Conservation (phyloP, 2,329 filamentous ascomycete genomes). For the Pseudogymnoascus destructans region DNA sequence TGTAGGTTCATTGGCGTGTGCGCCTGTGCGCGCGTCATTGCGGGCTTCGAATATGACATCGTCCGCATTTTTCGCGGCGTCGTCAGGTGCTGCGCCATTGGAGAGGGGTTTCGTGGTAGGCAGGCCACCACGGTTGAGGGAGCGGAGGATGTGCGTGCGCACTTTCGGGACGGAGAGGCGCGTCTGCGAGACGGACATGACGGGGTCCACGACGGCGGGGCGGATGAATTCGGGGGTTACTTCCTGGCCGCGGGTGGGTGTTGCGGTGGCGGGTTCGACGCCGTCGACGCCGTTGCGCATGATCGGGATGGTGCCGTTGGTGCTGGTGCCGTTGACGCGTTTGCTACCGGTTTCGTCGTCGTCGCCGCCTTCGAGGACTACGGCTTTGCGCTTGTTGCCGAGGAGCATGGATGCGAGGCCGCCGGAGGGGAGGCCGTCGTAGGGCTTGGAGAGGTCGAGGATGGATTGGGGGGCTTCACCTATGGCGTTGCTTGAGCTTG, state of each 20-base stretch:
- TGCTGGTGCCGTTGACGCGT: conserved; percentile 42
- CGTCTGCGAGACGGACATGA: conserved; percentile 68
- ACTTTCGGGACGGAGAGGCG: conserved; percentile 81
- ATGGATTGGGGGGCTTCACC: conserved; percentile 68
- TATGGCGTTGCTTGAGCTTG: conserved; percentile 51
- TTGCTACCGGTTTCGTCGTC: conserved; percentile 47
- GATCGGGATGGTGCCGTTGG: conserved; percentile 59
- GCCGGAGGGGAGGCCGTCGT: conserved; percentile 82
- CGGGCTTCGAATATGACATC: conserved; percentile 77
- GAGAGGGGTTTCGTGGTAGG: background rate
- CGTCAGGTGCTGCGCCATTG: conserved; percentile 32
- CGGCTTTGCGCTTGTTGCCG: conserved; percentile 83
- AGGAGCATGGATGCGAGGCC: conserved; percentile 75
- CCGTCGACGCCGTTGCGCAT: conserved; percentile 67
- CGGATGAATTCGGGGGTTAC: conserved; percentile 73
- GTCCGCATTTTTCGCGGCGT: conserved; percentile 49
- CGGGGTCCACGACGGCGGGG: conserved; percentile 74
- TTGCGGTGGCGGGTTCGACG: conserved; percentile 53
- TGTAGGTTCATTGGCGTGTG: conserved; percentile 63
- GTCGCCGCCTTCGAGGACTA: conserved; percentile 57
- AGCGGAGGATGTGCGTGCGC: conserved; percentile 67
- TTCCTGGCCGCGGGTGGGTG: conserved; percentile 45
- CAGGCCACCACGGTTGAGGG: conserved; percentile 52
- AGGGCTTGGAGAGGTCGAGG: conserved; percentile 84
- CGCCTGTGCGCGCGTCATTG: conserved; percentile 54